Percentiles rank a stretch among this genome's conserved stretches.
Evolutionary conservation across 1,284 basidiomycete species (phyloP).

Genomic region (Cryptococcus wingfieldii): DNA sequence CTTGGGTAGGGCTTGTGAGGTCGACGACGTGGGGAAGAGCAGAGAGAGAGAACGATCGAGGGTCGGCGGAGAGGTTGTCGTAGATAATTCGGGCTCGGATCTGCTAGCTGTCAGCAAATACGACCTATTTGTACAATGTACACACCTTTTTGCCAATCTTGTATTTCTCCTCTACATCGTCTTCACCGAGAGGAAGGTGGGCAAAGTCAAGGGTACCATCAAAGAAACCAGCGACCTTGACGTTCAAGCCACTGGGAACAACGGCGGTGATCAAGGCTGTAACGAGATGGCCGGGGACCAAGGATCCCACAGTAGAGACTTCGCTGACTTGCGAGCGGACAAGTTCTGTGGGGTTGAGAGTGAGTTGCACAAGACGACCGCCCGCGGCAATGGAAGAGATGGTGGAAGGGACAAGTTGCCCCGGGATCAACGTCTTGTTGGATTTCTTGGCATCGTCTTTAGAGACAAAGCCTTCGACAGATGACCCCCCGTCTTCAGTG

Average conservation of each 20-base stretch:
- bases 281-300: constrained; percentile 85
- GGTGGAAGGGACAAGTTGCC: constrained; percentile 62
- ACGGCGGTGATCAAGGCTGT: constrained; percentile 77
- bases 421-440: constrained; percentile 46
- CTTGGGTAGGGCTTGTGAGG: constrained; percentile 50
- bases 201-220: constrained; percentile 83
- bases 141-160: constrained; percentile 73
- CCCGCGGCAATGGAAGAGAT: constrained; percentile 59
- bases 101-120: constrained; percentile 19
- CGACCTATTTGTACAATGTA: too few relatives aligned
- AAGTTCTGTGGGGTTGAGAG: constrained; percentile 54
- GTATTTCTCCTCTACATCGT: constrained; percentile 55
- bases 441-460: constrained; percentile 60
- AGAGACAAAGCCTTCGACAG: constrained; percentile 69
- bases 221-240: constrained; percentile 91
- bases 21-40: constrained; percentile 67
- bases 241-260: constrained; percentile 72
- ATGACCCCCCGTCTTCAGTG: constrained; percentile 44
- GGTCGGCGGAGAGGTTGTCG: constrained; percentile 63
- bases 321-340: constrained; percentile 58
- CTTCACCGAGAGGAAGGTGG: constrained; percentile 59
- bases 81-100: constrained; percentile 84
- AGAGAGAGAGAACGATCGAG: constrained; percentile 75
- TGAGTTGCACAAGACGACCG: constrained; percentile 43
- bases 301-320: constrained; percentile 70